phyloP scores from a whole-genome alignment of 179 eudicot species.

The Nepenthes alata region DNA sequence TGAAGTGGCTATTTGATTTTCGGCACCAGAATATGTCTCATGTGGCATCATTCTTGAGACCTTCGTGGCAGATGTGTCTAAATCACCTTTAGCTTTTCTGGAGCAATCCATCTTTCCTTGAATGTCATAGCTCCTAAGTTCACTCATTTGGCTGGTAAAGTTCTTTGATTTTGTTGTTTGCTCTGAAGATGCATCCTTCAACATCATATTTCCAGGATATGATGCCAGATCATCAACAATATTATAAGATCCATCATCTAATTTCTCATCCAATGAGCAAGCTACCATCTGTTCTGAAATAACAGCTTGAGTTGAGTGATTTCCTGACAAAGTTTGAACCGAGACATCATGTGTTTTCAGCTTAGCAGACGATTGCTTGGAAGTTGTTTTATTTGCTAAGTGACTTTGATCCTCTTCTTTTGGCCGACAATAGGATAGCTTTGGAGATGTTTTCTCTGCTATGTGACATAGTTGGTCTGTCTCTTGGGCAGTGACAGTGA shows the following conservation, averaged over 20 bases:
- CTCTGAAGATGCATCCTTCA: constrained; percentile 11
- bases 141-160: constrained; percentile 12
- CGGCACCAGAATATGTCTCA: constrained; percentile 8
- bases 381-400: constrained; percentile 17
- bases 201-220: constrained; percentile 10
- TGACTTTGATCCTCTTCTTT: constrained; percentile 5
- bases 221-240: constrained; percentile 10
- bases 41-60: constrained; percentile 10
- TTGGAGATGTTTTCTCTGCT: not conserved
- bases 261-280: constrained; percentile 16
- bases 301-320: constrained; percentile 18
- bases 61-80: constrained; percentile 6
- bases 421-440: not conserved
- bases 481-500: constrained; percentile 11
- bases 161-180: constrained; percentile 11
- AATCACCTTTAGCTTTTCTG: constrained; percentile 2
- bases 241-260: constrained; percentile 12
- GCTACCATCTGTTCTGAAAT: constrained; percentile 24
- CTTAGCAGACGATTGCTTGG: constrained; percentile 16
- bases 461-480: constrained; percentile 11
- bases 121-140: constrained; percentile 7
- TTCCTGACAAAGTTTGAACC: constrained; percentile 11
- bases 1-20: constrained; percentile 8
- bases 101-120: constrained; percentile 5
- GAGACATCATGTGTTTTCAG: constrained; percentile 17